Conservation (phyloP, 495 filamentous ascomycete genomes). For the Lentithecium fluviatile region DNA sequence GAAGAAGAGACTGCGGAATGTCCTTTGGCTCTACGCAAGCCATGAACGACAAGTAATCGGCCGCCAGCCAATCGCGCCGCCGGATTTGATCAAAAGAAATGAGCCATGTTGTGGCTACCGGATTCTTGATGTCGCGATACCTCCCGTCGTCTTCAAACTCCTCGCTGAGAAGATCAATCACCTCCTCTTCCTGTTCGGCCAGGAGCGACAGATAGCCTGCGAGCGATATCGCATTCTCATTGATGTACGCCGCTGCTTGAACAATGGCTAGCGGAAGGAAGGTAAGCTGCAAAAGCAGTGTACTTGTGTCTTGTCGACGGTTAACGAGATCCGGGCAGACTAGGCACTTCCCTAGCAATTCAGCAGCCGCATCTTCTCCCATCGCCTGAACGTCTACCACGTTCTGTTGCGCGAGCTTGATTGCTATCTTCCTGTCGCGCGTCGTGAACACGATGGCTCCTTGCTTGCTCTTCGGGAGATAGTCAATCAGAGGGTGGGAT, state of each 20-base stretch:
- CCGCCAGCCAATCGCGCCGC: constrained; percentile 19
- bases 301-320: background rate
- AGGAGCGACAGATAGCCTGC: constrained; percentile 29
- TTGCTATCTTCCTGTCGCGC: constrained; percentile 21
- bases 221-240: constrained; percentile 23
- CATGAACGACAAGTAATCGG: constrained; percentile 35
- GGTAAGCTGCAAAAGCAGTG: constrained; percentile 28
- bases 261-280: constrained; percentile 38
- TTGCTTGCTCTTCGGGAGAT: constrained; percentile 24
- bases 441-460: constrained; percentile 37
- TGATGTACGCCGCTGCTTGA: no score
- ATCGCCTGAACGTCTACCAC: constrained; percentile 30
- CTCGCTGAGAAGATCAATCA: constrained; percentile 27
- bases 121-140: constrained; percentile 23
- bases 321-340: background rate
- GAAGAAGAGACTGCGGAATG: constrained; percentile 37
- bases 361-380: constrained; percentile 12
- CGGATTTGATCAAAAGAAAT: constrained; percentile 34
- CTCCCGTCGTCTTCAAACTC: constrained; percentile 32
- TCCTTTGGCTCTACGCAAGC: constrained; percentile 39
- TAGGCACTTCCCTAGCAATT: constrained; percentile 9
- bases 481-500: constrained; percentile 8
- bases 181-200: constrained; percentile 21
- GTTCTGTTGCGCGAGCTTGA: constrained; percentile 20
- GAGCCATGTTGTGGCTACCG: constrained; percentile 37